phyloP scores from a whole-genome alignment of 2,329 filamentous ascomycete species.

The Cryphonectria carpinicola region DNA sequence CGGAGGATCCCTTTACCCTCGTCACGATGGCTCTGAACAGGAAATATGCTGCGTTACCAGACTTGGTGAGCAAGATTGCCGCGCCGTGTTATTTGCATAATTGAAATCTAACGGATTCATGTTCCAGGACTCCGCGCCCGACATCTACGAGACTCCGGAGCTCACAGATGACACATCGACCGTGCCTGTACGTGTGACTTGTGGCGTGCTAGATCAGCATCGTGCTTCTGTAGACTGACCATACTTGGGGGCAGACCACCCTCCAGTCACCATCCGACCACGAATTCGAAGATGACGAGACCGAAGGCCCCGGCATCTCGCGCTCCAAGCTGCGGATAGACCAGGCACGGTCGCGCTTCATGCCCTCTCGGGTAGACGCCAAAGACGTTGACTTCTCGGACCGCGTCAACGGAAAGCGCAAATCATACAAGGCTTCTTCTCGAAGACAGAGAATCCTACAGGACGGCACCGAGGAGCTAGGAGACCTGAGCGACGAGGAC shows the following conservation, averaged over 20 bases:
- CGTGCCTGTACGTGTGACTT: conserved; percentile 63
- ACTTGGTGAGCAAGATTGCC: conserved; percentile 60
- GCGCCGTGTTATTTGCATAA: conserved; percentile 5
- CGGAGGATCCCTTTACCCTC: not conserved
- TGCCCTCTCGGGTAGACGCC: conserved; percentile 75
- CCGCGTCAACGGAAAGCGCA: conserved; percentile 78
- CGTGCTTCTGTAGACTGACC: not conserved
- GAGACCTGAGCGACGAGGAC: conserved; percentile 70
- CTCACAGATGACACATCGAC: conserved; percentile 89
- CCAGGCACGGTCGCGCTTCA: conserved; percentile 79
- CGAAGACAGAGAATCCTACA: conserved; percentile 66
- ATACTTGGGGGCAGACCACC: conserved; percentile 56
- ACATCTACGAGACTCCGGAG: conserved; percentile 96
- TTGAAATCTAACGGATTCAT: conserved; percentile 31
- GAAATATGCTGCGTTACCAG: conserved; percentile 82
- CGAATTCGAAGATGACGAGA: conserved; percentile 64
- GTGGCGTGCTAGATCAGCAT: not conserved
- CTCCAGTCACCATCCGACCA: conserved; percentile 63
- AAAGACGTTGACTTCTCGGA: conserved; percentile 87
- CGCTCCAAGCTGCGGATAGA: conserved; percentile 75
- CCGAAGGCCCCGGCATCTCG: conserved; percentile 71
- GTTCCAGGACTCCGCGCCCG: conserved; percentile 80
- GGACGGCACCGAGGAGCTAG: conserved; percentile 68
- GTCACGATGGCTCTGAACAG: conserved; percentile 70
- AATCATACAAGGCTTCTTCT: conserved; percentile 78